Evolutionary conservation across 2,329 filamentous ascomycete genomes (phyloP).

Genomic region (Biscogniauxia marginata): DNA sequence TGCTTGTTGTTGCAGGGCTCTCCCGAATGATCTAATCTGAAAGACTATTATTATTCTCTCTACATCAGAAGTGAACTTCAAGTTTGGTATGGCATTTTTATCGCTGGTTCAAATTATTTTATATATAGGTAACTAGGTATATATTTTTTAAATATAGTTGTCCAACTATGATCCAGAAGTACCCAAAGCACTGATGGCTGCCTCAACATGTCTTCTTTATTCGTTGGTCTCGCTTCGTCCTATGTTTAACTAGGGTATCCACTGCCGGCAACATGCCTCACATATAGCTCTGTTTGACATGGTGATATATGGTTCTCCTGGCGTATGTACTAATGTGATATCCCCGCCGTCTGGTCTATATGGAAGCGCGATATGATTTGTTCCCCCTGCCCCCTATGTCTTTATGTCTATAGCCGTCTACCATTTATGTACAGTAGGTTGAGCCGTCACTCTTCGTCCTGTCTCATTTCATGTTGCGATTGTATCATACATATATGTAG

Average conservation of each 20-base stretch:
- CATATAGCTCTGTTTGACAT: background rate
- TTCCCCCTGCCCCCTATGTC: background rate
- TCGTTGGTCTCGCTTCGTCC: background rate
- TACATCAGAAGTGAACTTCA: too few species aligned
- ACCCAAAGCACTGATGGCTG: background rate
- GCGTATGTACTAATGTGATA: background rate
- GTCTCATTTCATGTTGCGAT: background rate
- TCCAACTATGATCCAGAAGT: too few species aligned
- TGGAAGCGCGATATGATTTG: background rate
- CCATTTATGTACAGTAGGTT: background rate
- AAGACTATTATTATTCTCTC: too few species aligned
- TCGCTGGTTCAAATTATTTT: too few species aligned
- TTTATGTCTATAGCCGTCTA: background rate
- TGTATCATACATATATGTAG: background rate
- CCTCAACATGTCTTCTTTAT: background rate
- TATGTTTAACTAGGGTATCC: background rate
- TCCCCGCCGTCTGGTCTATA: background rate
- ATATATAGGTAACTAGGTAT: slow-evolving; percentile 1
- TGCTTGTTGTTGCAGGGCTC: background rate
- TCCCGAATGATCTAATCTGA: too few species aligned
- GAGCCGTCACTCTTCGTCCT: background rate
- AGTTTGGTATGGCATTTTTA: too few species aligned
- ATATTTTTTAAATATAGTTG: too few species aligned
- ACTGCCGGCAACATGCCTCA: background rate
- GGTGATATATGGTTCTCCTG: background rate